Percentiles rank a stretch among this genome's conserved stretches.
phyloP scores from a whole-genome alignment of 169 alveolate species.

The Fabrea salina region DNA sequence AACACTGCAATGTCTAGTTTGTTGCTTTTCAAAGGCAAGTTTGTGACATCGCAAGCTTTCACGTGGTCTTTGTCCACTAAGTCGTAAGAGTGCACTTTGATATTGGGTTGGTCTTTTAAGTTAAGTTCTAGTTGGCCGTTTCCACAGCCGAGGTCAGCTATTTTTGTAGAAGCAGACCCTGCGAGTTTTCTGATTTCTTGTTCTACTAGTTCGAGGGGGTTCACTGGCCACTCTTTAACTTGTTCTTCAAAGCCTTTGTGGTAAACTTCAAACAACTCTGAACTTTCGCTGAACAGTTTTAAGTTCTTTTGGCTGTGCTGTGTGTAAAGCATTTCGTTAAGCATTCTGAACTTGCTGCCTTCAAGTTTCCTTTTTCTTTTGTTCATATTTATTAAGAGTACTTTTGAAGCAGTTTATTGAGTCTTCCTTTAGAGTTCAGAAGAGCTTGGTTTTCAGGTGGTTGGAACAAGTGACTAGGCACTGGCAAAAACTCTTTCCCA shows the following conservation, averaged over 20 bases:
- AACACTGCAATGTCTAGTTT: slow-evolving; percentile 56
- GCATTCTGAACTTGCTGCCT: slow-evolving; percentile 52
- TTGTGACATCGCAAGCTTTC: slow-evolving; percentile 38
- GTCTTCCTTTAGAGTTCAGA: background rate
- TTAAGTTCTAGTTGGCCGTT: slow-evolving; percentile 55
- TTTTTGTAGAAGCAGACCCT: background rate
- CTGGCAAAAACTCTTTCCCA: slow-evolving; percentile 3
- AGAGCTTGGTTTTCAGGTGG: background rate
- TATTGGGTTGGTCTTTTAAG: slow-evolving; percentile 35
- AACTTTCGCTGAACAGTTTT: slow-evolving; percentile 45
- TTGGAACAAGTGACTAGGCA: background rate
- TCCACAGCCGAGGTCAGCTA: slow-evolving; percentile 79
- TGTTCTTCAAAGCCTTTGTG: slow-evolving; percentile 67
- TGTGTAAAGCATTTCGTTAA: slow-evolving; percentile 71
- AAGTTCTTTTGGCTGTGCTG: slow-evolving; percentile 40
- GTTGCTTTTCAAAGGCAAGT: slow-evolving; percentile 51
- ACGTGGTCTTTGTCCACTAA: slow-evolving; percentile 50
- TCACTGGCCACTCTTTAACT: slow-evolving; percentile 63
- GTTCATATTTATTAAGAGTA: background rate
- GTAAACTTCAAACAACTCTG: slow-evolving; percentile 53
- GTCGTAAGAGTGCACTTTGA: slow-evolving; percentile 60
- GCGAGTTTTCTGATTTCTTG: slow-evolving; percentile 44
- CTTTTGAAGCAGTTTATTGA: background rate
- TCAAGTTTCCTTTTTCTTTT: slow-evolving; percentile 27
- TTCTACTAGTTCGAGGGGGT: slow-evolving; percentile 62